phyloP scores from a whole-genome alignment of 352 stramenopile species.

The Albugo laibachii region DNA sequence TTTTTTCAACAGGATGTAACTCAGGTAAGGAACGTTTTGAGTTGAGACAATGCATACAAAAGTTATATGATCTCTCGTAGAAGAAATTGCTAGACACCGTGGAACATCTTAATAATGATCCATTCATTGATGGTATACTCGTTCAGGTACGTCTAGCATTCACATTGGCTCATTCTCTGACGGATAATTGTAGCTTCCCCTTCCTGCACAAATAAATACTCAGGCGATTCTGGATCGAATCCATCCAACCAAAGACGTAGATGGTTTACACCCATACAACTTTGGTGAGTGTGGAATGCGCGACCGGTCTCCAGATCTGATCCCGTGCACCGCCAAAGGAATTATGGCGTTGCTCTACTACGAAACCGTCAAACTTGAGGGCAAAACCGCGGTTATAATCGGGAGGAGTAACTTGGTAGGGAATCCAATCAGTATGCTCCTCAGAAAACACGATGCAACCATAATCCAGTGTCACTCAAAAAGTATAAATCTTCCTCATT shows the following conservation, averaged over 20 bases:
- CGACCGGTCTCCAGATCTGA: conserved; percentile 72
- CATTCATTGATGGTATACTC: conserved; percentile 88
- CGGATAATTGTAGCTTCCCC: conserved; percentile 22
- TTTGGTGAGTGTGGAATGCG: conserved; percentile 56
- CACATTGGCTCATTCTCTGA: no score
- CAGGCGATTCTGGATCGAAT: conserved; percentile 84
- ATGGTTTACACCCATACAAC: conserved; percentile 96
- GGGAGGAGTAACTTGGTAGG: conserved; percentile 95
- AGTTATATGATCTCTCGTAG: conserved; percentile 4
- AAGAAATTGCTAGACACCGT: conserved; percentile 49
- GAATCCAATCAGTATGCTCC: conserved; percentile 88
- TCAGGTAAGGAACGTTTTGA: no score
- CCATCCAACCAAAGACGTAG: conserved; percentile 89
- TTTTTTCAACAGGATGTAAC: conserved; percentile 28
- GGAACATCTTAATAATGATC: conserved; percentile 63
- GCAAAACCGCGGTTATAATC: conserved; percentile 93
- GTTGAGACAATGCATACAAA: no score
- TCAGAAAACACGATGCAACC: conserved; percentile 90
- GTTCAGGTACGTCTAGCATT: conserved; percentile 42
- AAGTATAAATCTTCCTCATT: conserved; percentile 50
- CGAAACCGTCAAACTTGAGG: conserved; percentile 77
- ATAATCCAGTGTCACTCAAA: conserved; percentile 94
- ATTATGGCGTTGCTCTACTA: conserved; percentile 36
- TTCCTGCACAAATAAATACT: conserved; percentile 53
- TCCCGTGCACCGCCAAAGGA: conserved; percentile 84